Evolutionary conservation across 1,284 basidiomycete genomes (phyloP).

Genomic region (Vanrija sp.): DNA sequence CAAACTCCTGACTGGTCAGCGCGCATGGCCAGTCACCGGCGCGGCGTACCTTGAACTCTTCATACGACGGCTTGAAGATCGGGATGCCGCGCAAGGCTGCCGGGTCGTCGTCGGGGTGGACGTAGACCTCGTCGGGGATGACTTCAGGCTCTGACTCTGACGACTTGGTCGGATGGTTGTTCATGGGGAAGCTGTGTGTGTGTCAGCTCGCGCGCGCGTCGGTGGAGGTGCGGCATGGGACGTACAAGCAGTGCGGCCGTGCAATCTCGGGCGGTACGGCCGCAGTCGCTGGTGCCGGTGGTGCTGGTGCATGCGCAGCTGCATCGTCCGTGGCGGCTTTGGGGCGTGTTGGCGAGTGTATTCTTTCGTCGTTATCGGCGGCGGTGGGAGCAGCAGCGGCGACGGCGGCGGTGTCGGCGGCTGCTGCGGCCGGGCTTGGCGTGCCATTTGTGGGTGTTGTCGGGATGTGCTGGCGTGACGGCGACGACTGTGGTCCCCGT

Average conservation of each 20-base stretch:
- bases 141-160: constrained; percentile 12
- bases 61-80: constrained; percentile 85
- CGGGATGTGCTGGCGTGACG: no score
- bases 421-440: no score
- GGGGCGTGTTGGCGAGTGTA: no score
- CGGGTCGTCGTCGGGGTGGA: constrained; percentile 69
- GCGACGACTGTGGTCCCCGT: no score
- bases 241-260: constrained; percentile 15
- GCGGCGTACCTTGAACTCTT: constrained; percentile 60
- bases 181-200: constrained; percentile 14
- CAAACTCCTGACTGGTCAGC: constrained; percentile 61
- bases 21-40: background rate
- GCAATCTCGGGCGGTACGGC: constrained; percentile 4
- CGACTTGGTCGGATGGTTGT: constrained; percentile 13
- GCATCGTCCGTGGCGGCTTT: no score
- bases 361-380: no score
- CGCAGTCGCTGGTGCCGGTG: no score
- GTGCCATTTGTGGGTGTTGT: no score
- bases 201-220: background rate
- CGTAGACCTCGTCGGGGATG: constrained; percentile 8
- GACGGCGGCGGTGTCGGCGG: no score
- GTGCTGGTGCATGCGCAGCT: no score
- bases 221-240: background rate
- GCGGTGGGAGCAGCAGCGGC: no score
- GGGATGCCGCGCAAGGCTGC: constrained; percentile 83